Evolutionary conservation across 768 basidiomycete species (phyloP).

Genomic region (Lentinula detonsa): DNA sequence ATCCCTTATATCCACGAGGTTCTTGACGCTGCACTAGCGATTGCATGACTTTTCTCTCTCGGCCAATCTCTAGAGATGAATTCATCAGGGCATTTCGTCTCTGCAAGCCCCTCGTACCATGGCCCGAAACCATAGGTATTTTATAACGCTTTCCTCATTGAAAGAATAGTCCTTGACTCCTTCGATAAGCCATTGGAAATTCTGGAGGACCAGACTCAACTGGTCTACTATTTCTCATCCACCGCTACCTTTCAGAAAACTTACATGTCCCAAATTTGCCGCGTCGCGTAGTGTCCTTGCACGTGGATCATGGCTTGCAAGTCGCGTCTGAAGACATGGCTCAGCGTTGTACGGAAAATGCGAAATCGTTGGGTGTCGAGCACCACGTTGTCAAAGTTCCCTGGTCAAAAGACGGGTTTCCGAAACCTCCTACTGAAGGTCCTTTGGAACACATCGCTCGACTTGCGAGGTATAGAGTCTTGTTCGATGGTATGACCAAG

Average conservation of each 20-base stretch:
- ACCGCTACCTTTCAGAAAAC: conserved; percentile 31
- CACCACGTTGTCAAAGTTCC: conserved; percentile 43
- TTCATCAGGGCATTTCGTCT: conserved; percentile 29
- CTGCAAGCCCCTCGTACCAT: conserved; percentile 44
- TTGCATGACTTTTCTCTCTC: neutral
- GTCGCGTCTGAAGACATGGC: conserved; percentile 52
- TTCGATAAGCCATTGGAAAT: conserved; percentile 58
- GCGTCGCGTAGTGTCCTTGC: conserved; percentile 43
- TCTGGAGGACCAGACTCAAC: conserved; percentile 84
- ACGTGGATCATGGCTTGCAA: conserved; percentile 71
- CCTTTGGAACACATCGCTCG: conserved; percentile 56
- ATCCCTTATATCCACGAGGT: no score
- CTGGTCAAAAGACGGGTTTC: conserved; percentile 54
- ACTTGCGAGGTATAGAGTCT: conserved; percentile 45
- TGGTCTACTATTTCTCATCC: conserved; percentile 66
- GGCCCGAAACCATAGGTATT: conserved; percentile 43
- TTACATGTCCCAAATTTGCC: conserved; percentile 9
- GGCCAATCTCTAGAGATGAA: conserved; percentile 11
- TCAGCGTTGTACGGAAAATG: conserved; percentile 33
- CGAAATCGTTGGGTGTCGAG: conserved; percentile 35
- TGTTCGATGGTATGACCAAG: conserved; percentile 42
- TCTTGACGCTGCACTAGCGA: neutral
- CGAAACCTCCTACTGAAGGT: conserved; percentile 23
- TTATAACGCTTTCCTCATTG: conserved; percentile 4
- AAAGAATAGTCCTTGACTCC: neutral